A percentile compares a stretch with the other conserved stretches of the same genome.
Evolutionary conservation across 2,329 filamentous ascomycete genomes (phyloP).

Genomic region (Phyllosticta citrichinensis): DNA sequence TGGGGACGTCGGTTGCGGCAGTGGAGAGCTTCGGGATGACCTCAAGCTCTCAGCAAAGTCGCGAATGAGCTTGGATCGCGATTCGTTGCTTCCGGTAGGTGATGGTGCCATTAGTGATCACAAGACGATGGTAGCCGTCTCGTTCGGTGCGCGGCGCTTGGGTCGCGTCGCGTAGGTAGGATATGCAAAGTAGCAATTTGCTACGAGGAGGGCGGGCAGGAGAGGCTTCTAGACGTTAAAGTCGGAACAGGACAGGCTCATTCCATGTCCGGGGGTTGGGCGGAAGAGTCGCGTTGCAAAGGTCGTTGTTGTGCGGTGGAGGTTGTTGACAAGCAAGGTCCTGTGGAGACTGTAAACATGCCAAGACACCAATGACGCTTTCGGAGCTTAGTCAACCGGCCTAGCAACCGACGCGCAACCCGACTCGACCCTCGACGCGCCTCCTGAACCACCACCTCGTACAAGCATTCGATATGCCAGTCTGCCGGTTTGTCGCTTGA

Average conservation of each 20-base stretch:
- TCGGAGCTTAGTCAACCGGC: constrained; percentile 1
- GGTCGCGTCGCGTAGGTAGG: not conserved
- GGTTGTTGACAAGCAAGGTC: not conserved
- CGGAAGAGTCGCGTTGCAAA: constrained; percentile 9
- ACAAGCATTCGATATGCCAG: not conserved
- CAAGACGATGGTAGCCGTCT: not conserved
- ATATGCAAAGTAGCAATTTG: constrained; percentile 6
- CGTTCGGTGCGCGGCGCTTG: not conserved
- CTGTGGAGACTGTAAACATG: constrained; percentile 7
- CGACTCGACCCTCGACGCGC: not conserved
- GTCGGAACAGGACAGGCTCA: not conserved
- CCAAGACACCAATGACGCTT: constrained; percentile 1
- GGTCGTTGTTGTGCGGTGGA: constrained; percentile 1
- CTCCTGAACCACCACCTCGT: not conserved
- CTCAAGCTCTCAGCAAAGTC: constrained; percentile 21
- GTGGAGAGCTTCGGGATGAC: constrained; percentile 21
- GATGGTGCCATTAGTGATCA: constrained; percentile 25
- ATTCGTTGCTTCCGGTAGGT: constrained; percentile 23
- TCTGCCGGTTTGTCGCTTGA: no score
- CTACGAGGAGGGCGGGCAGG: not conserved
- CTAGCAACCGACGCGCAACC: not conserved
- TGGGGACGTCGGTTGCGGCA: constrained; percentile 19
- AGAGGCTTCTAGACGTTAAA: not conserved
- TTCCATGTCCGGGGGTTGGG: constrained; percentile 6
- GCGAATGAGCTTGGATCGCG: constrained; percentile 27